Conservation (phyloP, 441 rosid genomes). For the Erodium texanum region DNA sequence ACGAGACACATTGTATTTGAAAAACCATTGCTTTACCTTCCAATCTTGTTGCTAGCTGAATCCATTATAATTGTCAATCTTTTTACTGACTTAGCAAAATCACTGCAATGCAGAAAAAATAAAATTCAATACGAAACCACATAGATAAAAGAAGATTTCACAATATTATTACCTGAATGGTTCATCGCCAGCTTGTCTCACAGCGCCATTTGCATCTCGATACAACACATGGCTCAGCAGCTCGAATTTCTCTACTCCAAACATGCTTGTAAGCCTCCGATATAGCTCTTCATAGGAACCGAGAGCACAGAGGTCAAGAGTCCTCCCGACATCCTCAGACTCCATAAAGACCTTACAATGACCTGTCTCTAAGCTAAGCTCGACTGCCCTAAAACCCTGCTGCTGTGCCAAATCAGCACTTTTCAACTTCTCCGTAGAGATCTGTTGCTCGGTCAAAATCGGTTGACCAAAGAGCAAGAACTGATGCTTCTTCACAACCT, state of each 20-base stretch:
- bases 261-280: constrained; percentile 56
- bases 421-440: constrained; percentile 21
- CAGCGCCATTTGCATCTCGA: constrained; percentile 50
- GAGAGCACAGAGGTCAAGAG: constrained; percentile 64
- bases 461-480: constrained; percentile 82
- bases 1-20: no score
- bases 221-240: constrained; percentile 52
- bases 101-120: constrained; percentile 30
- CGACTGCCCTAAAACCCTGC: constrained; percentile 8
- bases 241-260: constrained; percentile 58
- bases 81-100: constrained; percentile 51
- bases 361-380: constrained; percentile 44
- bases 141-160: no score
- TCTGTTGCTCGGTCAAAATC: constrained; percentile 79
- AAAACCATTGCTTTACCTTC: constrained; percentile 44
- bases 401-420: neutral
- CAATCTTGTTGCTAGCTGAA: constrained; percentile 31
- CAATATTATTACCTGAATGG: constrained; percentile 79
- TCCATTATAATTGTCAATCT: constrained; percentile 63
- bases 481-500: constrained; percentile 50
- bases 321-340: constrained; percentile 77
- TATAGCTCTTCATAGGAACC: constrained; percentile 72
- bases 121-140: neutral
- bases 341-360: constrained; percentile 92
- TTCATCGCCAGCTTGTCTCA: constrained; percentile 60